Conservation (phyloP, 805 yeast species). For the Wickerhamomyces alni region DNA sequence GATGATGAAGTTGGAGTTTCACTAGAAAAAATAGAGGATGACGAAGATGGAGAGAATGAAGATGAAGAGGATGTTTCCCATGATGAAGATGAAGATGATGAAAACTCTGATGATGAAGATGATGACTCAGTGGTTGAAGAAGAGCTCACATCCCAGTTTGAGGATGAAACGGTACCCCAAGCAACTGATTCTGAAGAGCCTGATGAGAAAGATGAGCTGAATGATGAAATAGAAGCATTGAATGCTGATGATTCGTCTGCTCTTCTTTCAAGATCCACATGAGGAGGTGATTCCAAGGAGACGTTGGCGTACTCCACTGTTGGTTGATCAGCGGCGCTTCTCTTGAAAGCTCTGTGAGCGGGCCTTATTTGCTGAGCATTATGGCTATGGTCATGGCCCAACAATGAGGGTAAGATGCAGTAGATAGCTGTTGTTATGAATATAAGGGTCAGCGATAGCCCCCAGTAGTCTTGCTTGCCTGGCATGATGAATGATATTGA, state of each 20-base stretch:
- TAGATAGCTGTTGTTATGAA: background rate
- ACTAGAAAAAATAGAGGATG: background rate
- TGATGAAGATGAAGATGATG: constrained; percentile 3
- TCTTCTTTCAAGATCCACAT: constrained; percentile 2
- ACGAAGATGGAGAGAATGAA: background rate
- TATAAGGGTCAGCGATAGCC: background rate
- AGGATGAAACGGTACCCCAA: constrained; percentile 1
- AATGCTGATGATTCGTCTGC: background rate
- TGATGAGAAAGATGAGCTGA: background rate
- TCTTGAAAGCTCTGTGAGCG: too few species aligned
- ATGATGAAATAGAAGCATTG: background rate
- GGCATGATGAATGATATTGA: too few species aligned
- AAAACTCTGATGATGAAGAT: background rate
- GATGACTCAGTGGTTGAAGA: constrained; percentile 1
- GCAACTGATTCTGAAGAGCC: constrained; percentile 1
- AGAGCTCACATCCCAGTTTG: constrained; percentile 1
- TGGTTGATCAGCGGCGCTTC: background rate
- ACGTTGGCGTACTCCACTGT: background rate
- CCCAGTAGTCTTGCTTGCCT: background rate
- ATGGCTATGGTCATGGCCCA: background rate
- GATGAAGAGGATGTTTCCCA: constrained; percentile 2
- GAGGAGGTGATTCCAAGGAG: background rate
- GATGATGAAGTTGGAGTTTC: constrained; percentile 1
- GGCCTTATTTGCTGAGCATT: background rate
- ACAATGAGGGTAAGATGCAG: background rate